These are phyloP conservation scores for Cryptococcus sp. DNA, from an alignment of 1,284 basidiomycete genomes.

Conservation along the genomic window DNA sequence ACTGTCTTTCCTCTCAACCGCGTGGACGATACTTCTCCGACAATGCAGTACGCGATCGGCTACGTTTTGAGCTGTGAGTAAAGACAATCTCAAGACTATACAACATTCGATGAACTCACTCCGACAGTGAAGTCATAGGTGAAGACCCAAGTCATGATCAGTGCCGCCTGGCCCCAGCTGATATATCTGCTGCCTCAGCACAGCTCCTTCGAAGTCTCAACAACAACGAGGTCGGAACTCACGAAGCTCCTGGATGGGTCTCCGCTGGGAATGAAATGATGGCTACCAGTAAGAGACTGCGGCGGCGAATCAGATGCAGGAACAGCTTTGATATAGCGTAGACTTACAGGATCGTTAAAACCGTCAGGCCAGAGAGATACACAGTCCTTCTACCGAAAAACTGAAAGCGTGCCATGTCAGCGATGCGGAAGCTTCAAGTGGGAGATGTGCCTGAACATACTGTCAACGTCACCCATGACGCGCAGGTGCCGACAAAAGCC, in stretches of 20 bases:
- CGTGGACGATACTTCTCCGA: conserved; percentile 52
- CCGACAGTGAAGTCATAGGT: conserved; percentile 17
- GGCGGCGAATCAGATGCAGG: too few species aligned
- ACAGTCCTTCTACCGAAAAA: conserved; percentile 50
- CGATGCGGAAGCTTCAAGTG: conserved; percentile 53
- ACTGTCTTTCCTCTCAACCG: conserved; percentile 56
- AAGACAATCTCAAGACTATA: too few species aligned
- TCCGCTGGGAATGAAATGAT: conserved; percentile 18
- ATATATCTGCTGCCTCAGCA: conserved; percentile 14
- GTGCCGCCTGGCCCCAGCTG: conserved; percentile 16
- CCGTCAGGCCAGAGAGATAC: conserved; percentile 2
- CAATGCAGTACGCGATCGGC: conserved; percentile 34
- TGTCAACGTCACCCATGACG: conserved; percentile 20
- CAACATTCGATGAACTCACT: conserved; percentile 15
- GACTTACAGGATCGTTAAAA: too few species aligned
- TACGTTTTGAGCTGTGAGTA: background rate
- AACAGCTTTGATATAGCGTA: conserved; percentile 32
- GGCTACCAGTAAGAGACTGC: conserved; percentile 53
- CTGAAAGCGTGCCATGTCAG: conserved; percentile 54
- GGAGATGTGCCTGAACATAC: conserved; percentile 23
- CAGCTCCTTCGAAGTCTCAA: too few species aligned
- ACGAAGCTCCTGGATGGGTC: background rate
- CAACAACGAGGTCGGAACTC: background rate
- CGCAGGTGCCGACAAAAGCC: conserved; percentile 17
- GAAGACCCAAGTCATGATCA: conserved; percentile 28